phyloP scores from a whole-genome alignment of 2,329 filamentous ascomycete species.

The Trichoderma brevicompactum region DNA sequence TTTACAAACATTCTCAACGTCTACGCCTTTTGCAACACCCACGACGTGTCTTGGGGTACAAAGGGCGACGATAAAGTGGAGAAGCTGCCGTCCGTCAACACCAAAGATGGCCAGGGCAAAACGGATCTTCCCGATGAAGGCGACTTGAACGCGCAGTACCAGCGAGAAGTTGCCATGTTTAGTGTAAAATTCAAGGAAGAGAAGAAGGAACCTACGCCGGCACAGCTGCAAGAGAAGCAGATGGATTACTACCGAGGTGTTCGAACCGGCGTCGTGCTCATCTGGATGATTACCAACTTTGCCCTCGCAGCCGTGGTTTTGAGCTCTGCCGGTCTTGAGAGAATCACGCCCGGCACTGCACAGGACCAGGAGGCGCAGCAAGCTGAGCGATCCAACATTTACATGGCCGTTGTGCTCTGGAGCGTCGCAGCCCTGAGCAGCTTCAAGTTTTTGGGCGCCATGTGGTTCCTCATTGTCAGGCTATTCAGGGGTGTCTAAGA shows the following conservation, averaged over 20 bases:
- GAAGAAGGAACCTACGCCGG: constrained; percentile 61
- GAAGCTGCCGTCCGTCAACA: constrained; percentile 83
- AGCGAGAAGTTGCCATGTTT: constrained; percentile 78
- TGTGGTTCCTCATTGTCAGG: constrained; percentile 90
- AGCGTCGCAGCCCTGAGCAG: constrained; percentile 81
- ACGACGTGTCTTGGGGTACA: constrained; percentile 97
- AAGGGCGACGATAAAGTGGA: constrained; percentile 97
- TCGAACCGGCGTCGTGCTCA: constrained; percentile 84
- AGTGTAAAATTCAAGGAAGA: constrained; percentile 73
- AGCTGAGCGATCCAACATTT: constrained; percentile 70
- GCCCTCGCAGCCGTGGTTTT: constrained; percentile 84
- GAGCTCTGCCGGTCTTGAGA: constrained; percentile 80
- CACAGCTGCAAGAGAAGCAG: constrained; percentile 74
- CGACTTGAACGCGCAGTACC: constrained; percentile 94
- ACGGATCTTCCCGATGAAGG: constrained; percentile 94
- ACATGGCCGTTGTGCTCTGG: constrained; percentile 87
- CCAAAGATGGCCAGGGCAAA: constrained; percentile 88
- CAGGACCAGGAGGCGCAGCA: constrained; percentile 49
- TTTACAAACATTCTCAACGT: constrained; percentile 99
- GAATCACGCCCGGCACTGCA: constrained; percentile 55
- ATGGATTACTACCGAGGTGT: constrained; percentile 99
- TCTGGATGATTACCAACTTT: constrained; percentile 97
- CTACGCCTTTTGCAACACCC: constrained; percentile 97
- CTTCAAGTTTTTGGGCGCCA: constrained; percentile 84
- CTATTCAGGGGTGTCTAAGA: constrained; percentile 76